Percentiles rank a stretch among this genome's conserved stretches.
Conservation (phyloP, 176 grass and related monocot species). For the Bothriochloa decipiens region DNA sequence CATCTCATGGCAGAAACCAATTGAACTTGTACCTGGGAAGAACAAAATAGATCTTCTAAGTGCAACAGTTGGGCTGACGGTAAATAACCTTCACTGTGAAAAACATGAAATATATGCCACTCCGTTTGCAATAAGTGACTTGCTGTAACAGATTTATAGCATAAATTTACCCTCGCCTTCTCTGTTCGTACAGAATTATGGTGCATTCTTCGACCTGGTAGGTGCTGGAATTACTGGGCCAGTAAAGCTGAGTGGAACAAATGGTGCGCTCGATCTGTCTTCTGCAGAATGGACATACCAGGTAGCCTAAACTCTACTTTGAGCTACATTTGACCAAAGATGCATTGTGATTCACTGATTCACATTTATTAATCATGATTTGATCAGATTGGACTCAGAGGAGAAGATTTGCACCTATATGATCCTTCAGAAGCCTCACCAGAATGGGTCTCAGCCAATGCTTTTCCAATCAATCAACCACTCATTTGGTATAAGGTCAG, state of each 20-base stretch:
- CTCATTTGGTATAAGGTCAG: slow-evolving; percentile 95
- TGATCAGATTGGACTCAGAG: slow-evolving; percentile 79
- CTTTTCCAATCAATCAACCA: slow-evolving; percentile 75
- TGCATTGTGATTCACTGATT: background rate
- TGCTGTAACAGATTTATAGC: background rate
- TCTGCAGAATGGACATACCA: slow-evolving; percentile 87
- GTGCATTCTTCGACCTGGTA: slow-evolving; percentile 89
- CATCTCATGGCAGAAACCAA: slow-evolving; percentile 56
- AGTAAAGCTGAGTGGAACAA: slow-evolving; percentile 77
- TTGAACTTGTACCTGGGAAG: slow-evolving; percentile 72
- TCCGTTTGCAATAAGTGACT: slow-evolving; percentile 28
- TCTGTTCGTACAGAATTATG: slow-evolving; percentile 73
- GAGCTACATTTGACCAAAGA: slow-evolving; percentile 1
- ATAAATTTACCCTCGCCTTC: background rate
- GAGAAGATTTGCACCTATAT: slow-evolving; percentile 70
- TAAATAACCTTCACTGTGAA: slow-evolving; percentile 39
- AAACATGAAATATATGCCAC: slow-evolving; percentile 9
- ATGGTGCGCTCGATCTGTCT: slow-evolving; percentile 64
- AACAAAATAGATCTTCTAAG: slow-evolving; percentile 98
- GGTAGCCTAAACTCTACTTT: slow-evolving; percentile 47
- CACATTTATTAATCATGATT: slow-evolving; percentile 32
- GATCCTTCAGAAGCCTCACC: slow-evolving; percentile 63
- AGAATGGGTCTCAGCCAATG: slow-evolving; percentile 67
- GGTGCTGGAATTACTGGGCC: slow-evolving; percentile 94
- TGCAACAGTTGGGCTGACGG: slow-evolving; percentile 87